Evolutionary conservation across 179 eudicot species (phyloP).

Genomic region (Beta macrorhiza): DNA sequence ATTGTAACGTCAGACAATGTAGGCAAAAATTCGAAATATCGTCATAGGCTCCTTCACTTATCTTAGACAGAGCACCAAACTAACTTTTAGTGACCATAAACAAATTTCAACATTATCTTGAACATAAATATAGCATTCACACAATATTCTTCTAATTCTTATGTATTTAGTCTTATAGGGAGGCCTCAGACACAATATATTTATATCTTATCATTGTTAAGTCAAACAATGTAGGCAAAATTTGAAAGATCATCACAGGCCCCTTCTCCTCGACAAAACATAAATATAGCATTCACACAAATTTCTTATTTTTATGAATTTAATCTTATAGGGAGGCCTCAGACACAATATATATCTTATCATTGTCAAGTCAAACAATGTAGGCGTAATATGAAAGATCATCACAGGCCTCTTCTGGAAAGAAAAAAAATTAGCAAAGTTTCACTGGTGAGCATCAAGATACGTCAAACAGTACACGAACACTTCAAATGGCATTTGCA

Average conservation of each 20-base stretch:
- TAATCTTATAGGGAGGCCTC: constrained; percentile 4
- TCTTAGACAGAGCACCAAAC: background rate
- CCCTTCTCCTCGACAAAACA: background rate
- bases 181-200: constrained; percentile 15
- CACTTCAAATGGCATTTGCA: background rate
- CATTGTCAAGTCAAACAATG: constrained; percentile 26
- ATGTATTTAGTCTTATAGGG: no score
- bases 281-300: no score
- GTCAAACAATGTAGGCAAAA: constrained; percentile 34
- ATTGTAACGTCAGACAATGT: constrained; percentile 27
- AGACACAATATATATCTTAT: background rate
- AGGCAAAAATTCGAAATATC: constrained; percentile 25
- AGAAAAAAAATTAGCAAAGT: background rate
- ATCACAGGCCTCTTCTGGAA: constrained; percentile 24
- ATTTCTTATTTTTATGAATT: no score
- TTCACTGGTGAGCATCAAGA: background rate
- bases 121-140: no score
- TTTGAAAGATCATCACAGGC: constrained; percentile 25
- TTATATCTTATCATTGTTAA: background rate
- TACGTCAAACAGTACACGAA: background rate
- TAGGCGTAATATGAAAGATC: constrained; percentile 22
- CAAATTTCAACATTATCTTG: background rate
- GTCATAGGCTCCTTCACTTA: constrained; percentile 25
- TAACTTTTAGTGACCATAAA: background rate
- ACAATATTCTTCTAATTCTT: no score